Evolutionary conservation across 371 early-diverging fungal species (phyloP).

Genomic region (Rhizopus delemar): DNA sequence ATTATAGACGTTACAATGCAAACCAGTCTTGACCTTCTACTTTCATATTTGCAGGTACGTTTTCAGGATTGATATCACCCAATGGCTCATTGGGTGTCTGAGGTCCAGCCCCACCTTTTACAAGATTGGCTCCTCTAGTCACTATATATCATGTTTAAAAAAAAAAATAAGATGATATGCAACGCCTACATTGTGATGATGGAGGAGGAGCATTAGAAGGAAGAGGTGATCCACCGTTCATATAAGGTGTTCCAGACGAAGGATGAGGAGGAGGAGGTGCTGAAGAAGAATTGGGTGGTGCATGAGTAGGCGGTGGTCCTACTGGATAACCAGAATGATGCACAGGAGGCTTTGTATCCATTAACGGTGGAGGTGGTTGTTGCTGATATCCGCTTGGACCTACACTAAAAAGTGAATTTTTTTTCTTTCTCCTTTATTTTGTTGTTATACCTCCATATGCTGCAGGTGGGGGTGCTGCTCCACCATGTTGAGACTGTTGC

Average conservation of each 20-base stretch:
- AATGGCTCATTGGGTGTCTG: conserved; percentile 24
- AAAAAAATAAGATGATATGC: not conserved
- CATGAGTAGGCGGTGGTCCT: conserved; percentile 22
- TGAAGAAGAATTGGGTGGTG: conserved; percentile 15
- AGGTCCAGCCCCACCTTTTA: conserved; percentile 3
- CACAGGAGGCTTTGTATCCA: conserved; percentile 37
- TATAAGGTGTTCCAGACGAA: conserved; percentile 36
- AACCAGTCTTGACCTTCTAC: conserved; percentile 92
- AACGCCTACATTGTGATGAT: conserved; percentile 25
- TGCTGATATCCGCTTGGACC: conserved; percentile 30
- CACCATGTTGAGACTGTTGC: conserved; percentile 24
- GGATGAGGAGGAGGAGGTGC: conserved; percentile 43
- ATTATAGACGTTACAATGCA: conserved; percentile 64
- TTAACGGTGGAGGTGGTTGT: conserved; percentile 25
- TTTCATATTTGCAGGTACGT: conserved; percentile 77
- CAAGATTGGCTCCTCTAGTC: not conserved
- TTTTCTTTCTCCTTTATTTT: not conserved
- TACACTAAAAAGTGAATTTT: conserved; percentile 1
- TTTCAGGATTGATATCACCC: conserved; percentile 83
- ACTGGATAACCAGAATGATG: conserved; percentile 28
- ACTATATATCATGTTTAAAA: not conserved
- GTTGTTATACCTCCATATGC: conserved; percentile 14
- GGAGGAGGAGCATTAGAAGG: conserved; percentile 43
- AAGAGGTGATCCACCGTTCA: conserved; percentile 44
- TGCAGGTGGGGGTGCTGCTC: conserved; percentile 28